phyloP scores from a whole-genome alignment of 192 early-diverging fungal genomes.

The Chytriomyces sp. region DNA sequence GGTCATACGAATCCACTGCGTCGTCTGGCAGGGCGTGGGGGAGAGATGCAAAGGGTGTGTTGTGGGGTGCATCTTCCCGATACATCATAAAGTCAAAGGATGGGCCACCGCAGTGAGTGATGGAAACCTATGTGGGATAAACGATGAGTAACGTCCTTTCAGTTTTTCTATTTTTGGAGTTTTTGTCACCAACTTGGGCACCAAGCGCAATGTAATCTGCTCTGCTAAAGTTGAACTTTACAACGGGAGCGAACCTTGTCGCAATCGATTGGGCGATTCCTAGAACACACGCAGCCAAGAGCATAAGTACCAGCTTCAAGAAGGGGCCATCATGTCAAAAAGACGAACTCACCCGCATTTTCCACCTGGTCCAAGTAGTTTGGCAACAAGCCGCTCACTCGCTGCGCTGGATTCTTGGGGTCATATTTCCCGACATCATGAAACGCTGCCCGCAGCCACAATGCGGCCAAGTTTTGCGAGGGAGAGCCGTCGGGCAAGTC shows the following conservation, averaged over 20 bases:
- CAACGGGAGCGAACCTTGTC: neutral
- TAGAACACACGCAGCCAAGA: no score
- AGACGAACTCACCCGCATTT: neutral
- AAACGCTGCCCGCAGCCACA: conserved; percentile 46
- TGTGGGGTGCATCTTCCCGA: conserved; percentile 16
- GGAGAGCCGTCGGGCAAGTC: conserved; percentile 21
- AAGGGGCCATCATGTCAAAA: no score
- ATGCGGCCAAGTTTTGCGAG: conserved; percentile 34
- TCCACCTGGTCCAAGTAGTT: conserved; percentile 12
- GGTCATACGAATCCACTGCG: neutral
- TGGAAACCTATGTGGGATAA: no score
- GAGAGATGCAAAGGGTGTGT: conserved; percentile 19
- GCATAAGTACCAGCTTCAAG: no score
- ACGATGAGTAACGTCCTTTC: no score
- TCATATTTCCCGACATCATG: conserved; percentile 40
- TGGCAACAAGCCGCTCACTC: conserved; percentile 21
- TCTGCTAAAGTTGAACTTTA: conserved; percentile 9
- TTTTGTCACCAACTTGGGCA: conserved; percentile 20
- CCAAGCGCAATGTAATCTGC: conserved; percentile 43
- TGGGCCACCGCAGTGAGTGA: conserved; percentile 43
- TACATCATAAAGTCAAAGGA: conserved; percentile 16
- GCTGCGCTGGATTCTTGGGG: conserved; percentile 9
- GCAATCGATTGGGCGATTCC: conserved; percentile 15
- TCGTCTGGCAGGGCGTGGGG: conserved; percentile 6
- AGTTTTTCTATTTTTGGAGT: no score